These are phyloP conservation scores for Colletotrichum cuscutae DNA, from an alignment of 2,329 filamentous ascomycete genomes.

Conservation along the genomic window DNA sequence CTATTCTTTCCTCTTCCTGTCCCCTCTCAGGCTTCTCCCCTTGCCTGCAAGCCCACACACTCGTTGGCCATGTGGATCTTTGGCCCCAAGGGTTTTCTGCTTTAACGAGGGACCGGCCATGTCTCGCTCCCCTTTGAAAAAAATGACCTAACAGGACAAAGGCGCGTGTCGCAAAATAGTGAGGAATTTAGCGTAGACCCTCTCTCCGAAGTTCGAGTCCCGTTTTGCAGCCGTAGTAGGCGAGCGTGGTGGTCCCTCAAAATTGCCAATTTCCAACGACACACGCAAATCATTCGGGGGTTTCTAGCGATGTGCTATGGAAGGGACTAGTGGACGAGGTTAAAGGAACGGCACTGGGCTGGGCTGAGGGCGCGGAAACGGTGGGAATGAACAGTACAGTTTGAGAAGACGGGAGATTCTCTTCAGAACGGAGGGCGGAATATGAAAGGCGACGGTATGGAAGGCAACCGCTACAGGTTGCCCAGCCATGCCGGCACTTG, in stretches of 20 bases:
- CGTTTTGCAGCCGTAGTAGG: neutral
- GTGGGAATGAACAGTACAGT: neutral
- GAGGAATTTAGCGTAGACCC: neutral
- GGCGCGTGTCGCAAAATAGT: constrained; percentile 13
- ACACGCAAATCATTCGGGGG: neutral
- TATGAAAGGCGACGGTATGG: neutral
- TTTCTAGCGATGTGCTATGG: neutral
- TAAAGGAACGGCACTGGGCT: neutral
- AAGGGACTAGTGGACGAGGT: neutral
- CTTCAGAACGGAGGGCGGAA: neutral
- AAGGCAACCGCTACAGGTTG: neutral
- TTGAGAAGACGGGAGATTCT: neutral
- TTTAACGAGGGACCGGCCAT: neutral
- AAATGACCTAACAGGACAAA: constrained; percentile 27
- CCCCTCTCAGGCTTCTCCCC: neutral
- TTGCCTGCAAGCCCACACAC: neutral
- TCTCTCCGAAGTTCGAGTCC: neutral
- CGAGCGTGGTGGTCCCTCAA: too few relatives aligned
- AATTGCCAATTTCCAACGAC: neutral
- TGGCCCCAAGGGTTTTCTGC: neutral
- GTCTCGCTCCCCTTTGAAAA: constrained; percentile 1
- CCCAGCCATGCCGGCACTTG: constrained; percentile 33
- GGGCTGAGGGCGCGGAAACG: neutral
- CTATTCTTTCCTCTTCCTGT: neutral
- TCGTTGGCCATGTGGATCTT: constrained; percentile 22